phyloP scores from a whole-genome alignment of 2,329 filamentous ascomycete genomes.

The Pseudonectria foliicola region DNA sequence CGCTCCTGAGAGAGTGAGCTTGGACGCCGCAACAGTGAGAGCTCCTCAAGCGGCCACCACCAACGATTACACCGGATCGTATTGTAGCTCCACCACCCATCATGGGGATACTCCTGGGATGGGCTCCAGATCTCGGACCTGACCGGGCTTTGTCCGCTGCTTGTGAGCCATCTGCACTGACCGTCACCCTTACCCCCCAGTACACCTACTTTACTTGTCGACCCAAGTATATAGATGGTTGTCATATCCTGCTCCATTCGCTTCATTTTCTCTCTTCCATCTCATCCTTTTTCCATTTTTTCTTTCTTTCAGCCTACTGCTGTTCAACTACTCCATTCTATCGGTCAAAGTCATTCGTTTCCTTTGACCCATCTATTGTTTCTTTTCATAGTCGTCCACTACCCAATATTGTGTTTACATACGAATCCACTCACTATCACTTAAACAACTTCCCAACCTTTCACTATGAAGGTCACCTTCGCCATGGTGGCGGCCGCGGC shows the following conservation, averaged over 20 bases:
- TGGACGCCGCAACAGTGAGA: too few relatives aligned
- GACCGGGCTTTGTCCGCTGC: constrained; percentile 12
- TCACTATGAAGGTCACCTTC: constrained; percentile 45
- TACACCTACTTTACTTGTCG: constrained; percentile 2
- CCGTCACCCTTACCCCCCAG: constrained; percentile 2
- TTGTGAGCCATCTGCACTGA: constrained; percentile 1
- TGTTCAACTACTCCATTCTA: constrained; percentile 14
- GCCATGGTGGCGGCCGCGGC: constrained; percentile 45
- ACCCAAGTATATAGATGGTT: constrained; percentile 23
- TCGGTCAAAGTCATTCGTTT: constrained; percentile 51
- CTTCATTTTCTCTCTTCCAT: constrained; percentile 14
- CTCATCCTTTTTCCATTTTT: constrained; percentile 21
- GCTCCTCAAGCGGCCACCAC: too few relatives aligned
- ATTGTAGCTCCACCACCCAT: constrained; percentile 14
- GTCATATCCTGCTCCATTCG: constrained; percentile 14
- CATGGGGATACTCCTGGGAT: constrained; percentile 9
- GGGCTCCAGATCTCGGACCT: constrained; percentile 15
- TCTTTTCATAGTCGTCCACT: constrained; percentile 21
- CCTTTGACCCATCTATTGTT: constrained; percentile 34
- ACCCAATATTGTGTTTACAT: constrained; percentile 12
- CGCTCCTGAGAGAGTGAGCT: background rate
- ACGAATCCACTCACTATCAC: constrained; percentile 14
- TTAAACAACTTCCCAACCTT: constrained; percentile 7
- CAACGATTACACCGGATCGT: constrained; percentile 2
- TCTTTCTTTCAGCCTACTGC: constrained; percentile 16